These are phyloP conservation scores for Kwoniella heveanensis DNA, from an alignment of 768 basidiomycete species.

Conservation along the genomic window DNA sequence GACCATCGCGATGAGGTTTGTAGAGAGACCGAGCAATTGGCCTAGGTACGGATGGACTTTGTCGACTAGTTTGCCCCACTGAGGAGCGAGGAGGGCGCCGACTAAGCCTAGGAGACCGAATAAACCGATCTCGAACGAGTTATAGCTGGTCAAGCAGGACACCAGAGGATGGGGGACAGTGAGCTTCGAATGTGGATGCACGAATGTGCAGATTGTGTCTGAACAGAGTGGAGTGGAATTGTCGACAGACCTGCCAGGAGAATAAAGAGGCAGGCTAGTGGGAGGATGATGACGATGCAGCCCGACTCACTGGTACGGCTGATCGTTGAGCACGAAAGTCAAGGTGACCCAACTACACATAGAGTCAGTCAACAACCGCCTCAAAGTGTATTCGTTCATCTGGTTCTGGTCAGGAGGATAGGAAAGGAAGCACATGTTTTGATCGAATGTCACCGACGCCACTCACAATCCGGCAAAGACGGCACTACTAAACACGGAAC, in stretches of 20 bases:
- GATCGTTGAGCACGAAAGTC: constrained; percentile 77
- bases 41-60: constrained; percentile 75
- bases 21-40: constrained; percentile 63
- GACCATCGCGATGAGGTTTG: constrained; percentile 33
- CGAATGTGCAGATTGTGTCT: too few species aligned
- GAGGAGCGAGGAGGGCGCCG: constrained; percentile 66
- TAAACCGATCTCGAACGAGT: constrained; percentile 68
- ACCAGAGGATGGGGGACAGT: too few species aligned
- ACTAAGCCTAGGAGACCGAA: constrained; percentile 72
- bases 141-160: constrained; percentile 21
- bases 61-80: constrained; percentile 72
- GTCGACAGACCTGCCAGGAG: too few species aligned
- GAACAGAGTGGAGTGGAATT: too few species aligned
- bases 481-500: constrained; percentile 61
- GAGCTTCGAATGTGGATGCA: too few species aligned
- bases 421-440: too few species aligned
- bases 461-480: constrained; percentile 49
- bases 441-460: neutral
- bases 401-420: too few species aligned
- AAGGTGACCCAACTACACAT: constrained; percentile 55
- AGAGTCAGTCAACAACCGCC: constrained; percentile 32
- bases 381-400: too few species aligned
- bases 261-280: too few species aligned
- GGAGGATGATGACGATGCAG: neutral
- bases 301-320: constrained; percentile 68